A percentile compares a stretch with the other conserved stretches of the same genome.
Evolutionary conservation across 2,329 filamentous ascomycete genomes (phyloP).

Genomic region (Phaeosphaeria sp.): DNA sequence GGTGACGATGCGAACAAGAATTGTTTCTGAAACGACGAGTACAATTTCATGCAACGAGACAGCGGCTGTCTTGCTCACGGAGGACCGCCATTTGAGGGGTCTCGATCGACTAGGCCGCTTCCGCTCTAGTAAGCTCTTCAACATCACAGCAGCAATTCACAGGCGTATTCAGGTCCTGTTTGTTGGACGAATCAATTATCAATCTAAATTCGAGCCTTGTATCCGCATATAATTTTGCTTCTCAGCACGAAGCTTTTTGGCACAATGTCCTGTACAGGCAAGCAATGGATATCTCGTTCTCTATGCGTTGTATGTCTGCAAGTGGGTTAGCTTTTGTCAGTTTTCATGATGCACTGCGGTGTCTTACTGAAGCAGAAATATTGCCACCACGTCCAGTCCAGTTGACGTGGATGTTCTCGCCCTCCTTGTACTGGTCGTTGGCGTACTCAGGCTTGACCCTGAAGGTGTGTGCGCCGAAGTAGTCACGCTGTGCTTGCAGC

Average conservation of each 20-base stretch:
- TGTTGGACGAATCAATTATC: constrained; percentile 21
- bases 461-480: constrained; percentile 79
- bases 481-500: constrained; percentile 98
- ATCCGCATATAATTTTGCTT: constrained; percentile 15
- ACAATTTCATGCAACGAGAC: neutral
- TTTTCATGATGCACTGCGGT: neutral
- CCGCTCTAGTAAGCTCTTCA: neutral
- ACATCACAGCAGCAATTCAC: neutral
- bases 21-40: neutral
- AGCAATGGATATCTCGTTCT: constrained; percentile 20
- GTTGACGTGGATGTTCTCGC: constrained; percentile 97
- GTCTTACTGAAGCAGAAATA: constrained; percentile 76
- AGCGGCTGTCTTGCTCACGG: neutral
- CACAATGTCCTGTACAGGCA: constrained; percentile 19
- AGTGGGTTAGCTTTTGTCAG: neutral
- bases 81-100: neutral
- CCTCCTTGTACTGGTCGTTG: constrained; percentile 78
- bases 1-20: neutral
- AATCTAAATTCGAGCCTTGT: constrained; percentile 30
- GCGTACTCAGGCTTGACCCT: constrained; percentile 60
- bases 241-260: constrained; percentile 3
- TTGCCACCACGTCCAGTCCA: constrained; percentile 99
- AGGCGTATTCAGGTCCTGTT: neutral
- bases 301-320: constrained; percentile 87
- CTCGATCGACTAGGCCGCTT: neutral